Conservation (phyloP, 805 yeast genomes). For the Blastobotrys muscicola region DNA sequence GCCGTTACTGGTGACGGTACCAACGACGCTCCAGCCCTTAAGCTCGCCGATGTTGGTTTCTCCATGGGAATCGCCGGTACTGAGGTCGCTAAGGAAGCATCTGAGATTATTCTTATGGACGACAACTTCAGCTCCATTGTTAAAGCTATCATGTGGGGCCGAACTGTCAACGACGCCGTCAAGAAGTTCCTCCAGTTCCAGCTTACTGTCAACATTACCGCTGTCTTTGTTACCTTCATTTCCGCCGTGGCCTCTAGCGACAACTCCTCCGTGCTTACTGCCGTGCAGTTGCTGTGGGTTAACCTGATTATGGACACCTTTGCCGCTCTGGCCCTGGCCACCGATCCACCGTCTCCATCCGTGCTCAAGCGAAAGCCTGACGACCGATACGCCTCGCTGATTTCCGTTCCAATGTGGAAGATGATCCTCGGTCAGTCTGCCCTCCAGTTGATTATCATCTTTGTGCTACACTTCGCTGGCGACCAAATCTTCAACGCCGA, state of each 20-base stretch:
- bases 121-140: constrained; percentile 93
- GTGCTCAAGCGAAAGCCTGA: constrained; percentile 75
- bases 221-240: constrained; percentile 88
- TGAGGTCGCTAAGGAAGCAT: constrained; percentile 97
- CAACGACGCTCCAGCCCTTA: constrained; percentile 96
- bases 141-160: constrained; percentile 96
- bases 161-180: constrained; percentile 91
- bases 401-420: constrained; percentile 93
- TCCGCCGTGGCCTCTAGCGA: constrained; percentile 80
- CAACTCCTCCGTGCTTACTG: constrained; percentile 83
- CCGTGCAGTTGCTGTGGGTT: constrained; percentile 96
- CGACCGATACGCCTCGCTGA: constrained; percentile 69
- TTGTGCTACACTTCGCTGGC: constrained; percentile 76
- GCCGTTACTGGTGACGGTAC: constrained; percentile 99
- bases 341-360: constrained; percentile 87
- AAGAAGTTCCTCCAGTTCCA: constrained; percentile 95
- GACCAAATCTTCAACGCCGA: constrained; percentile 37
- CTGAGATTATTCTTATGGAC: constrained; percentile 84
- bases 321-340: constrained; percentile 95
- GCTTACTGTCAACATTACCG: constrained; percentile 91
- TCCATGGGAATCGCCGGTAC: constrained; percentile 99
- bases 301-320: constrained; percentile 96
- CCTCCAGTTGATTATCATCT: constrained; percentile 71
- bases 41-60: constrained; percentile 95
- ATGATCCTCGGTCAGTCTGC: constrained; percentile 87